phyloP scores from a whole-genome alignment of 2,329 filamentous ascomycete genomes.

The Lasiodiplodia sp. region DNA sequence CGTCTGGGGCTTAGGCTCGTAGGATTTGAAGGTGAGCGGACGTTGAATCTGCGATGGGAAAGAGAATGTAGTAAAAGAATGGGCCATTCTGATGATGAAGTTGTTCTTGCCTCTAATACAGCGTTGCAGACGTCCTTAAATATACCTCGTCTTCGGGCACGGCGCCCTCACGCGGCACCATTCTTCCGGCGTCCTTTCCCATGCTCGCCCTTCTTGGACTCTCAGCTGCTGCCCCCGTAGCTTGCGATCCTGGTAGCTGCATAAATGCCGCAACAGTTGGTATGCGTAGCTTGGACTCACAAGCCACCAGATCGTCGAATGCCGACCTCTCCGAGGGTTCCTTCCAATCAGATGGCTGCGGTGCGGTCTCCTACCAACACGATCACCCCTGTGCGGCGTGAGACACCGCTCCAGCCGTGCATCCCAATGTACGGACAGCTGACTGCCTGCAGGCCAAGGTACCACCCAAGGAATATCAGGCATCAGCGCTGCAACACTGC shows the following conservation, averaged over 20 bases:
- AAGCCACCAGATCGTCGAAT: not conserved
- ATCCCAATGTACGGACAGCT: not conserved
- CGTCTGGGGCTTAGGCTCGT: not conserved
- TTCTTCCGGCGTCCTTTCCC: not conserved
- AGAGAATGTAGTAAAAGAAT: not conserved
- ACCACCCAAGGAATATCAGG: not conserved
- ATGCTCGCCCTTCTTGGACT: not conserved
- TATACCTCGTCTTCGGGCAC: not conserved
- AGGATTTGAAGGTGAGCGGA: not conserved
- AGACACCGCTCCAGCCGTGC: not conserved
- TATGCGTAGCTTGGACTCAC: not conserved
- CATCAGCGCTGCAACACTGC: not conserved
- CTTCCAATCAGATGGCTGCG: not conserved
- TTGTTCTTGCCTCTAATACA: not conserved
- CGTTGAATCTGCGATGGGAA: not conserved
- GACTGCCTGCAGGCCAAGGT: not conserved
- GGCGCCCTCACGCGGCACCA: not conserved
- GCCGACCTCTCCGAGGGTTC: not conserved
- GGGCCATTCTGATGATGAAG: not conserved
- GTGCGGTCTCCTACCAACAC: not conserved
- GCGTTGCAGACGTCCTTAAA: not conserved
- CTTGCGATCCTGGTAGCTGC: not conserved
- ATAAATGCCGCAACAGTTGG: slow-evolving; percentile 1
- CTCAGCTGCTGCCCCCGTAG: not conserved
- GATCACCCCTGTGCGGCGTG: not conserved